phyloP scores from a whole-genome alignment of 495 filamentous ascomycete genomes.

The Friedmanniomyces endolithicus region DNA sequence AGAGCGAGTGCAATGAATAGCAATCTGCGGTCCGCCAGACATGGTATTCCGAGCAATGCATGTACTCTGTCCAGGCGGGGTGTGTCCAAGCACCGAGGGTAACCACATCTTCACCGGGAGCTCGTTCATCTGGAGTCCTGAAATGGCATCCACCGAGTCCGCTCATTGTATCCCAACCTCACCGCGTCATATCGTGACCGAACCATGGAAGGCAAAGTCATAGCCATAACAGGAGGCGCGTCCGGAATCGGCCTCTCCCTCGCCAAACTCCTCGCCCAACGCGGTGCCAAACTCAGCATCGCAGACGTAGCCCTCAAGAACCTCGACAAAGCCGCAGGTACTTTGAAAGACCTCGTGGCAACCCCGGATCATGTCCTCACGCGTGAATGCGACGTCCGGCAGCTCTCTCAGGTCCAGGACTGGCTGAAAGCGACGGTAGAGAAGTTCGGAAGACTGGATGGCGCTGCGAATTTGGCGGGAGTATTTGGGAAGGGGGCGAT shows the following conservation, averaged over 20 bases:
- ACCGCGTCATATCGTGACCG: neutral
- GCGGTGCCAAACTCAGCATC: constrained; percentile 12
- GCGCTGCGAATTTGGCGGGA: constrained; percentile 33
- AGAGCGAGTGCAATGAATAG: too few species aligned
- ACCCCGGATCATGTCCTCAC: neutral
- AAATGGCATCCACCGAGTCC: neutral
- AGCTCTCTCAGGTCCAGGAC: constrained; percentile 29
- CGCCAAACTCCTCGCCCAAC: constrained; percentile 11
- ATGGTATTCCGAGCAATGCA: too few species aligned
- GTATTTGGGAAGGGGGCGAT: constrained; percentile 23
- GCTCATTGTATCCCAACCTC: neutral
- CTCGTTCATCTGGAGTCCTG: neutral
- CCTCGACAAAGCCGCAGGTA: constrained; percentile 9
- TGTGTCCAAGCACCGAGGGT: neutral
- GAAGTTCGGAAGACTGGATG: constrained; percentile 26
- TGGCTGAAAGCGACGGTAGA: constrained; percentile 29
- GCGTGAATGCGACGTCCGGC: constrained; percentile 25
- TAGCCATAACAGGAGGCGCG: constrained; percentile 15
- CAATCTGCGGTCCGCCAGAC: too few species aligned
- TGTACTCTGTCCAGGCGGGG: too few species aligned
- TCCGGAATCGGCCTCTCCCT: constrained; percentile 16
- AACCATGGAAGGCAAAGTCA: constrained; percentile 9
- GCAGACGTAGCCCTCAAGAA: constrained; percentile 15
- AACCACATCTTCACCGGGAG: neutral
- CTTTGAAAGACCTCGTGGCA: neutral